Evolutionary conservation across 2,329 filamentous ascomycete genomes (phyloP), one percentile per base, ranked within the genome.

Genomic region (Sporothrix pseudoabietina): DNA sequence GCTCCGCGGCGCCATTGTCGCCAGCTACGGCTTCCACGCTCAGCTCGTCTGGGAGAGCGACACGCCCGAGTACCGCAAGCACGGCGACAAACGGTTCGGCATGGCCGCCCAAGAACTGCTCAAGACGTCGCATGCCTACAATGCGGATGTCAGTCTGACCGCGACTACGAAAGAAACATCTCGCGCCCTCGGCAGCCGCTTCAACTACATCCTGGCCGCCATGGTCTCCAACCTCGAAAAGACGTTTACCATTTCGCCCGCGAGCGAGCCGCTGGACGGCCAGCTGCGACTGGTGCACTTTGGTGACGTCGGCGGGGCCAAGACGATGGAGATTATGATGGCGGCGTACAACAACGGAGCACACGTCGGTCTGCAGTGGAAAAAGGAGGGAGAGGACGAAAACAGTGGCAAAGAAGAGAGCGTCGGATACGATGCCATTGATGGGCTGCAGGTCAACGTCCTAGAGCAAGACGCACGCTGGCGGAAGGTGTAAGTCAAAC

Each of bases 21-120:
- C 91, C 61, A 96, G 92, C 80, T 97, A 97, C 87, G 95, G 92
- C 26, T 89, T 98, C 78, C 95, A 98, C 79, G 93, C 94, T 41
- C 90, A 91, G 57, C 86, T 98, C 3, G 94, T 98, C 30, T 94
- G 93, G 77, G 94, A 98, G 83, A 96, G 92, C 81, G 95, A 98
- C 81, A 97, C 94, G 0, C 84, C 88, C 0, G 91, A 89, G 76
- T 95, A 95, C 81, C 91, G 95, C 75, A 88, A 89, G 76, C 90
- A 92, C 78, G 95, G 95, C 14, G 85, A 86, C 44, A 88, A 91
- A 79, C 87, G 95, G 26, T 98, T 98, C 82, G 87, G 90, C 73
- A 93, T 97, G 88, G 94, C 94, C 0, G 94, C 94, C 0, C 87
- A 89, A 71, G 90, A 94, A 77, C 87, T 95, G 8, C 82, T 97